phyloP scores from a whole-genome alignment of 225 moss, liverwort and hornwort genomes.

The Neckera pumila region DNA sequence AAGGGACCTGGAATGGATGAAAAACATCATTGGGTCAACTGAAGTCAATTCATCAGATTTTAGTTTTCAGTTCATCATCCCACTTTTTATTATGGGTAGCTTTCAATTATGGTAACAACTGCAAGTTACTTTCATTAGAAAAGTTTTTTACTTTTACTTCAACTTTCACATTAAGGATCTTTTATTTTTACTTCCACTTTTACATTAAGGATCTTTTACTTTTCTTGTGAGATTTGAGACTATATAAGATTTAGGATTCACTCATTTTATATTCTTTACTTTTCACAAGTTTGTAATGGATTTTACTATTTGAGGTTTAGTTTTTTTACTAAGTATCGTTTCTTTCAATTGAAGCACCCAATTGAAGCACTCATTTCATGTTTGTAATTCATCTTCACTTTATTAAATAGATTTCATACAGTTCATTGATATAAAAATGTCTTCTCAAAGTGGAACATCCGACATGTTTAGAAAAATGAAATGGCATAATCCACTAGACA shows the following conservation, averaged over 20 bases:
- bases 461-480: background rate
- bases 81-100: too few species aligned
- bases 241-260: background rate
- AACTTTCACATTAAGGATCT: background rate
- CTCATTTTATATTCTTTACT: background rate
- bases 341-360: background rate
- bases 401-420: background rate
- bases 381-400: too few species aligned
- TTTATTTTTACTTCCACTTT: background rate
- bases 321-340: background rate
- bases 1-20: background rate
- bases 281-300: too few species aligned
- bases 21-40: too few species aligned
- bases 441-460: too few species aligned
- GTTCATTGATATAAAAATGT: background rate
- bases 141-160: background rate
- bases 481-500: background rate
- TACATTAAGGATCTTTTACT: background rate
- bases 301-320: rapidly evolving
- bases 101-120: background rate
- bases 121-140: too few species aligned
- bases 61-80: background rate
- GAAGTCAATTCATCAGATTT: background rate
- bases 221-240: background rate
- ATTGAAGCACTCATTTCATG: too few species aligned